phyloP scores from a whole-genome alignment of 495 filamentous ascomycete species.

The Aspergillus affinis region DNA sequence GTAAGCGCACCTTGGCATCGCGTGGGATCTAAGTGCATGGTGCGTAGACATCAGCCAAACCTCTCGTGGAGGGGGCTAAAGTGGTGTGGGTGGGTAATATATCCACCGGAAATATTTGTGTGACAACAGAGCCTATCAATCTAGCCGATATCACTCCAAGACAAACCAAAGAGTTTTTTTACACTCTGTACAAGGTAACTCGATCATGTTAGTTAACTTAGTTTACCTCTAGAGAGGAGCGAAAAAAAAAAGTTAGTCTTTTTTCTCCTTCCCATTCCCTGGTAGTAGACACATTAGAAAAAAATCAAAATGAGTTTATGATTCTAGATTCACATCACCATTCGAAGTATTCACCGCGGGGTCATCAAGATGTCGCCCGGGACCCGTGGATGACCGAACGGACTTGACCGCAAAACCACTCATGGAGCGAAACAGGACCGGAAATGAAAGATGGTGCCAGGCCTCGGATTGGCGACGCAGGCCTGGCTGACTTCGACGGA shows the following conservation, averaged over 20 bases:
- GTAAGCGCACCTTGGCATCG: constrained; percentile 1
- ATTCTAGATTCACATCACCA: neutral
- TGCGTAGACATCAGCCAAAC: neutral
- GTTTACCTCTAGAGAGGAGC: neutral
- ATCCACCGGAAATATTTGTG: neutral
- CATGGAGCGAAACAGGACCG: neutral
- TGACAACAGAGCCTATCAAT: neutral
- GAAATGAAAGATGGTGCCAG: too few relatives aligned
- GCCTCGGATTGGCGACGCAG: too few relatives aligned
- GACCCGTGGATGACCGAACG: neutral
- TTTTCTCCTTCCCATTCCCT: neutral
- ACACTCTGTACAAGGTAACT: too few relatives aligned
- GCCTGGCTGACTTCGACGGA: neutral
- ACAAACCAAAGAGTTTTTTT: neutral
- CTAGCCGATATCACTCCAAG: neutral
- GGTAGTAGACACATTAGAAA: neutral
- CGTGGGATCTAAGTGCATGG: neutral
- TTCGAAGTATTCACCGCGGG: neutral
- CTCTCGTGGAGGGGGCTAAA: neutral
- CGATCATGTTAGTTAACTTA: neutral
- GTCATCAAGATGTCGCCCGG: too few relatives aligned
- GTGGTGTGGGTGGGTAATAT: neutral
- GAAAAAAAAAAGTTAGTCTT: neutral
- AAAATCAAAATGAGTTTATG: too few relatives aligned
- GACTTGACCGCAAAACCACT: neutral